These are phyloP conservation scores for Nakazawaea ambrosiae DNA, from an alignment of 805 yeast genomes.

Conservation along the genomic window DNA sequence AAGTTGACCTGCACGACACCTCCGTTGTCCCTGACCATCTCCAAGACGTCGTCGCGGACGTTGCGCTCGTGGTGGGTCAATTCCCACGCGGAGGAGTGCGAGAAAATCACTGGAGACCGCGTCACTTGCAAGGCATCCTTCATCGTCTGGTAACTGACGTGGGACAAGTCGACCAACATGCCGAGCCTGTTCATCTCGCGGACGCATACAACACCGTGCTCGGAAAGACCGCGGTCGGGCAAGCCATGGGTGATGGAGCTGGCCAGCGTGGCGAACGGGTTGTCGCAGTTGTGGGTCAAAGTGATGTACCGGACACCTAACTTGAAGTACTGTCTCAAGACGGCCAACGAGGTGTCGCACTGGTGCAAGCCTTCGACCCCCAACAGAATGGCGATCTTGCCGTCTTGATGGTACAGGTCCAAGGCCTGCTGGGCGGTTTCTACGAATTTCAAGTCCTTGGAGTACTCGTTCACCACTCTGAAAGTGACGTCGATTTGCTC, in stretches of 20 bases:
- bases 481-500: slow-evolving; percentile 47
- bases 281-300: slow-evolving; percentile 40
- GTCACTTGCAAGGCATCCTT: slow-evolving; percentile 30
- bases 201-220: slow-evolving; percentile 31
- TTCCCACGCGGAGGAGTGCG: slow-evolving; percentile 33
- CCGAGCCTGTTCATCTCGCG: slow-evolving; percentile 43
- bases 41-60: slow-evolving; percentile 34
- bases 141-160: slow-evolving; percentile 41
- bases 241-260: slow-evolving; percentile 32
- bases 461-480: slow-evolving; percentile 35
- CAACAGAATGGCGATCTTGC: slow-evolving; percentile 32
- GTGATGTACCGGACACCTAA: slow-evolving; percentile 40
- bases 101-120: slow-evolving; percentile 34
- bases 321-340: slow-evolving; percentile 32
- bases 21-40: slow-evolving; percentile 25
- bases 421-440: slow-evolving; percentile 33
- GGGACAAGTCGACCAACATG: slow-evolving; percentile 42
- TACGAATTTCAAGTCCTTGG: slow-evolving; percentile 33
- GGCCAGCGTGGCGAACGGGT: slow-evolving; percentile 42
- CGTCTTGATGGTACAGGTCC: slow-evolving; percentile 19
- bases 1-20: slow-evolving; percentile 39
- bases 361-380: slow-evolving; percentile 43
- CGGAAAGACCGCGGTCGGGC: slow-evolving; percentile 33
- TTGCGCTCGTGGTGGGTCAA: slow-evolving; percentile 31
- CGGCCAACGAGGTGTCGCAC: slow-evolving; percentile 32